Evolutionary conservation across 768 basidiomycete species (phyloP), one percentile per base, ranked within the genome.

Genomic region (Mycena venus): DNA sequence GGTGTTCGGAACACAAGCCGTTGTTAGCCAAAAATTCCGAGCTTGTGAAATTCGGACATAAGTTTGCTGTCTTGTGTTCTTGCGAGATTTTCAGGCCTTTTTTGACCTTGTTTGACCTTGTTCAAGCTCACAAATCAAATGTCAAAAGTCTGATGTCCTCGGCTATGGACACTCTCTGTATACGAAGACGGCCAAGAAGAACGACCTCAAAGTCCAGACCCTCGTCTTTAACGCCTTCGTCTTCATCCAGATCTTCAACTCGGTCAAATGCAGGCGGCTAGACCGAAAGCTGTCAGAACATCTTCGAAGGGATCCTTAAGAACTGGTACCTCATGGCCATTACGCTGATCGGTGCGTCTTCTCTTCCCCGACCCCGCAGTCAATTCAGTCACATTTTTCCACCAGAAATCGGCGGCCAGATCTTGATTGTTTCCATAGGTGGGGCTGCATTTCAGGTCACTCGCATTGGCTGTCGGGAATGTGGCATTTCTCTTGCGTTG

Each of bases 141-240:
- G n/a, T n/a, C n/a, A n/a, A n/a, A n/a, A n/a, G n/a, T n/a, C n/a
- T n/a, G 68, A 82, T 31, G 97, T 99, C 70, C 90, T 99, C 47
- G 91, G 91, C 1, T 85, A 91, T 38, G 83, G 86, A 32, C 71
- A 86, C 58, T 80, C 82, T 25, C 76, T 78, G 36, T 78, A 85
- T 55, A 78, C 80, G 2, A 60, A 78, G 3, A 70, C 71, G 7
- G 83, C 86, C 42, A 78, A 81, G 15, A 72, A 88, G 6, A 83
- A 88, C 56, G 80, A 90, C 25, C 77, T 84, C 7, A 82, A 92
- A 40, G 87, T 97, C 27, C 91, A 93, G 79, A 97, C 98, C 0
- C 86, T 99, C 21, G 96, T 99, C 36, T 99, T 99, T 91, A 99
- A 99, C 79, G 90, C 93, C n/a, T 99, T 99, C 79, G 98, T 99